Base-by-base conservation (phyloP, 75 land plant species). In the Pseudotsuga menziesii region DNA sequence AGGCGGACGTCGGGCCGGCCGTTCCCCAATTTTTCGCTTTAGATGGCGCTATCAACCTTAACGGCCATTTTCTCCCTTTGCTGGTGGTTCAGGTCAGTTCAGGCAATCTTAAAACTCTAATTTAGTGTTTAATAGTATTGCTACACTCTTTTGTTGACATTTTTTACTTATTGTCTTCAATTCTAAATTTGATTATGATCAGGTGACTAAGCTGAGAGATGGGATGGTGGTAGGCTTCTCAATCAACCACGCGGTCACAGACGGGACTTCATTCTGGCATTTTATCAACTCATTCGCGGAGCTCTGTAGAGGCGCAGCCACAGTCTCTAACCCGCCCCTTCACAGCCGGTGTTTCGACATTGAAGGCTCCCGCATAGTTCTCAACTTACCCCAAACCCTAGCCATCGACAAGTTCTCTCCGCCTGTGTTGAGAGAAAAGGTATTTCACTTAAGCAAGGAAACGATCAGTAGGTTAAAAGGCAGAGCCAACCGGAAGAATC, bases 241-340 rank as follows among this genome's bases (percentile, higher is more conserved):
- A n/a, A 62, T 80, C 56, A 88, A 86, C 61, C 90, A 92, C 44
- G 66, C 54, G 26, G 52, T 83, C 0, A 89, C 52, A 20, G 93
- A 92, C 77, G 95, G 95, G 19, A 62, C 83, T 52, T 83, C 89
- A 2, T 82, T 61, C 58, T 86, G 85, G 88, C 80, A 90, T 57
- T 90, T 92, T 84, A 77, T 90, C 76, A 86, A 85, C 75, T 29
- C 89, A 0, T 90, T 84, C 80, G 83, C 90, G 8, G 88, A 82
- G 48, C 48, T 82, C 54, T 13, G 69, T 9, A 48, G 77, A 39
- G 36, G 26, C 23, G 57, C 36, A 60, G 36, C 64, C 29, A 80
- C 35, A 56, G 73, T 82, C 19, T 79, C 76, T 71, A 77, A 75
- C 44, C 83, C 84, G 2, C 29, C 63, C 2, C 54, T 19, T 19